A percentile compares a stretch with the other conserved stretches of the same genome.
Conservation (phyloP, 179 eudicot genomes). For the Beta corolliflora region DNA sequence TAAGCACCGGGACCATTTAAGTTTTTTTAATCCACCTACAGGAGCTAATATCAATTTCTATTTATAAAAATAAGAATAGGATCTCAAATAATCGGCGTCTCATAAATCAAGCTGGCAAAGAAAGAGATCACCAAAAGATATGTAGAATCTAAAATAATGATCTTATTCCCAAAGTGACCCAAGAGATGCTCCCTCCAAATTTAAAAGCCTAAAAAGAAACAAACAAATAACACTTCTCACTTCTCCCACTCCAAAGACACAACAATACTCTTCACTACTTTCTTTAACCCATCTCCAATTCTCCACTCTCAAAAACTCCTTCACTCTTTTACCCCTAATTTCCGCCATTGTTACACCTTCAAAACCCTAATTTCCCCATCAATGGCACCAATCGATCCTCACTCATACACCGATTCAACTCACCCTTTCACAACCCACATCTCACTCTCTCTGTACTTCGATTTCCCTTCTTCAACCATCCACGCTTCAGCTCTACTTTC, state of each 20-base stretch:
- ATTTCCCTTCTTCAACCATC: slow-evolving; percentile 68
- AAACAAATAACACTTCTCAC: background rate
- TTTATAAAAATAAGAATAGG: too few relatives aligned
- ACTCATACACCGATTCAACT: slow-evolving; percentile 72
- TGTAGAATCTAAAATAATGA: background rate
- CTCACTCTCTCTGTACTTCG: slow-evolving; percentile 78
- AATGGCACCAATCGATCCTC: slow-evolving; percentile 82
- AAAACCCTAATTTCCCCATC: slow-evolving; percentile 1
- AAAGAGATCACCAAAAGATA: background rate
- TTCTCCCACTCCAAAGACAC: background rate
- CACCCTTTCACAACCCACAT: slow-evolving; percentile 82
- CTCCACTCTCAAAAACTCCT: background rate
- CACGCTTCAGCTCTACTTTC: slow-evolving; percentile 62
- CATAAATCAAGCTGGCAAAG: background rate
- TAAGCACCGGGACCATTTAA: too few relatives aligned
- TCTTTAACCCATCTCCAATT: too few relatives aligned
- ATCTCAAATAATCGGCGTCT: too few relatives aligned
- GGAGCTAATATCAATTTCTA: too few relatives aligned
- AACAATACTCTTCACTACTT: too few relatives aligned
- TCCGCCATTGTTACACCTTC: slow-evolving; percentile 21
- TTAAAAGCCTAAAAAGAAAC: background rate
- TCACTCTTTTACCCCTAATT: background rate
- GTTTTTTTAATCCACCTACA: too few relatives aligned
- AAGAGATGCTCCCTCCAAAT: background rate
- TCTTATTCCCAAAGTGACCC: background rate